Conservation (phyloP, 2,329 filamentous ascomycete genomes). For the Zarea fungicola region DNA sequence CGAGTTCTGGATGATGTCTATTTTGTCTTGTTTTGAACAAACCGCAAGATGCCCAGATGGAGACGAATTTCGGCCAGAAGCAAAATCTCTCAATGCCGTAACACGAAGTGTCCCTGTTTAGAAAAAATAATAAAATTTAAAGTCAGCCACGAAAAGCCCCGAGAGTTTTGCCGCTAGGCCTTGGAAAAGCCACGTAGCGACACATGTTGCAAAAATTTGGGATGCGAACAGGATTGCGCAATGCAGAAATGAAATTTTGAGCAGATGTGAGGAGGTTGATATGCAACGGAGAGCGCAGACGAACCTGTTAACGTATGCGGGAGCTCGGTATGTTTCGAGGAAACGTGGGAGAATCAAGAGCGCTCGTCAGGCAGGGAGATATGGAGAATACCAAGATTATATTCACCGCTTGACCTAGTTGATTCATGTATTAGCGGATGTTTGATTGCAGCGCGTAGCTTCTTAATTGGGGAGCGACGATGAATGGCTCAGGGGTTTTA, state of each 20-base stretch:
- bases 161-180: too few relatives aligned
- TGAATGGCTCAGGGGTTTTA: slow-evolving; percentile 8
- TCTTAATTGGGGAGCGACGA: neutral
- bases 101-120: neutral
- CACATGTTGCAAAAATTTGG: too few relatives aligned
- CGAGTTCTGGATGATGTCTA: too few relatives aligned
- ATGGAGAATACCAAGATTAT: slow-evolving; percentile 5
- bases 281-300: slow-evolving; percentile 1
- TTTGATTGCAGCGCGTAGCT: neutral
- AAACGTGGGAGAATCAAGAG: neutral
- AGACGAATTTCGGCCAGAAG: too few relatives aligned
- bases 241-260: neutral
- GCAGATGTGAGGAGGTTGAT: too few relatives aligned
- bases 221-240: neutral
- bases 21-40: too few relatives aligned
- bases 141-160: too few relatives aligned
- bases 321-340: neutral
- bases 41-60: too few relatives aligned
- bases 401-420: neutral
- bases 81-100: neutral
- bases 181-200: too few relatives aligned
- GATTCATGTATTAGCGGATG: slow-evolving; percentile 5
- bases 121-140: too few relatives aligned
- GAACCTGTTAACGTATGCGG: slow-evolving; percentile 3
- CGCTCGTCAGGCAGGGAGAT: neutral